Conservation (phyloP, 2,329 filamentous ascomycete genomes). For the Aspergillus fructus region DNA sequence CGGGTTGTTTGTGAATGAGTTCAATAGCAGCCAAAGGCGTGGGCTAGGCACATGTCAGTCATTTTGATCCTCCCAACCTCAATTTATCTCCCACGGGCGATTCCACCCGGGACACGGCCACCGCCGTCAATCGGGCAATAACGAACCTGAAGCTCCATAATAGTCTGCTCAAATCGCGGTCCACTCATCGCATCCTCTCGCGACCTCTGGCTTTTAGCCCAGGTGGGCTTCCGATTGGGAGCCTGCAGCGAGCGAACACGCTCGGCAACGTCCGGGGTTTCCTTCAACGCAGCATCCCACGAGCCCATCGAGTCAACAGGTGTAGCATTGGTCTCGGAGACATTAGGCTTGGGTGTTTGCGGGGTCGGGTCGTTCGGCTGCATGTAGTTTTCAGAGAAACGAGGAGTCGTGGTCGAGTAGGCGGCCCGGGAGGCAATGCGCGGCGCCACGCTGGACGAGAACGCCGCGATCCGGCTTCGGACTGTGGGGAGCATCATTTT, state of each 20-base stretch:
- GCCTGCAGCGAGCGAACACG: constrained; percentile 68
- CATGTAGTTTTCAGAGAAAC: constrained; percentile 40
- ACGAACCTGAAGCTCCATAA: constrained; percentile 85
- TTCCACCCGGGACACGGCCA: background rate
- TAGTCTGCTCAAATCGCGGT: constrained; percentile 94
- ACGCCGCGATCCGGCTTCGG: constrained; percentile 47
- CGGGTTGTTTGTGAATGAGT: constrained; percentile 92
- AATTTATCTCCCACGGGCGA: background rate
- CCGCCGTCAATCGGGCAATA: background rate
- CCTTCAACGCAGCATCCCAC: constrained; percentile 56
- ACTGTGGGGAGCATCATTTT: constrained; percentile 37
- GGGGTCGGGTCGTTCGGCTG: constrained; percentile 59
- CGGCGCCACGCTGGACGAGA: constrained; percentile 39
- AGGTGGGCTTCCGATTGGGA: constrained; percentile 77
- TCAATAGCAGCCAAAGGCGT: constrained; percentile 88
- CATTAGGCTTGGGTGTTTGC: constrained; percentile 50
- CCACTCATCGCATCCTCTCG: constrained; percentile 84
- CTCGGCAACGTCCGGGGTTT: constrained; percentile 56
- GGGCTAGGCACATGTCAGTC: constrained; percentile 59
- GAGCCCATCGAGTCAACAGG: constrained; percentile 50
- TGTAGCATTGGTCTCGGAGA: constrained; percentile 62
- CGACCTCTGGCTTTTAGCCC: constrained; percentile 83
- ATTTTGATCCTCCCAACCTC: background rate
- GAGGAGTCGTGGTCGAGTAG: constrained; percentile 47
- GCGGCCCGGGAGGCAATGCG: constrained; percentile 32